Base-by-base conservation (phyloP, 2,329 filamentous ascomycete species). In the Epichloe elymi region DNA sequence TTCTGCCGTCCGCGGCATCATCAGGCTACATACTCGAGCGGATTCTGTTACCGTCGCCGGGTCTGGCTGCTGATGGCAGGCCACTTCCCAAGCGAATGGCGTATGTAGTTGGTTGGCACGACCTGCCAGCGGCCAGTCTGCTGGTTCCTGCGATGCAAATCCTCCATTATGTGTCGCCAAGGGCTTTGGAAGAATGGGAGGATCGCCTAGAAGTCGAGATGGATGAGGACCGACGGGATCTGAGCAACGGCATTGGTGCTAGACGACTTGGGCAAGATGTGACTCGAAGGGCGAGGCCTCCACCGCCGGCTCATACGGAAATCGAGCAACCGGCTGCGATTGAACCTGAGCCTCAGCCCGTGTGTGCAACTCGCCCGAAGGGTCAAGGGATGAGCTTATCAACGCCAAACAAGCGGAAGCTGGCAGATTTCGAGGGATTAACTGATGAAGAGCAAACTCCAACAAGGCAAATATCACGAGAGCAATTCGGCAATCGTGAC, bases 121-220 rank as follows among this genome's bases (percentile, higher is more conserved):
- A 80, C 53, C 60, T 74, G 0, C 75, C 75, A 0, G 69, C 70
- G 0, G 75, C 73, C 39, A 67, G 70, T 17, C 61, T 74, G 45
- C 57, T 72, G 3, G 66, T 81, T 2, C 71, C 68, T 56, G 58
- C 73, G 58, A 67, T 70, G 66, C 51, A 69, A 53, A 69, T 80
- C 5, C 67, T 76, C 12, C 73, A 82, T 35, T 83, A 80, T 54
- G 78, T 83, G 7, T 81, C 79, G 0, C 74, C 75, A 2, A 65
- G 68, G 11, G 70, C 69, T 10, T 57, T 81, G 3, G 80, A 84
- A 59, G 70, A 78, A 0, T 84, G 73, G 67, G 79, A 82, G 55
- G 73, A 70, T 49, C 60, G 66, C 2, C 63, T 68, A 14, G 69
- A 70, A 47, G 64, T 72, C 20, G 65, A 70, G 51, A 61, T 69